Conservation (phyloP, 2,329 filamentous ascomycete species). For the Sporothrix schenckii region DNA sequence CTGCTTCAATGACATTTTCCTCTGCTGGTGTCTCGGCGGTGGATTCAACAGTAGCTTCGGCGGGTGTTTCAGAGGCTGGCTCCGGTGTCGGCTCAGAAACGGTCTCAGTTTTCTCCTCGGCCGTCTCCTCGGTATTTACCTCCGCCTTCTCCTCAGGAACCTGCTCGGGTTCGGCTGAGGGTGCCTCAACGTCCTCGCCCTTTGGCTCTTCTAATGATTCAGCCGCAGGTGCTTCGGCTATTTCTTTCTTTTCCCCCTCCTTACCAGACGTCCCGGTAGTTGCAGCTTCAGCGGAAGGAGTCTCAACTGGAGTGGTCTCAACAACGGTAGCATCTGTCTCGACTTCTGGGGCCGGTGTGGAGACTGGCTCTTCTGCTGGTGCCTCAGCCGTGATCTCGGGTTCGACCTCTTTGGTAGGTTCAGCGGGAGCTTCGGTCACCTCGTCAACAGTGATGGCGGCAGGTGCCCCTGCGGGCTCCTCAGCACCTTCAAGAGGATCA, state of each 20-base stretch:
- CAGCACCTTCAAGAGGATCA: background rate
- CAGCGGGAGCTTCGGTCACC: background rate
- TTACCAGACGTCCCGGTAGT: background rate
- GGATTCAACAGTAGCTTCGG: background rate
- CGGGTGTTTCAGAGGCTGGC: background rate
- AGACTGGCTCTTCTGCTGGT: background rate
- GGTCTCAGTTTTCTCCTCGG: background rate
- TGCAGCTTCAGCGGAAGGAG: background rate
- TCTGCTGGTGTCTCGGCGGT: background rate
- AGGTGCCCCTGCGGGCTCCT: background rate
- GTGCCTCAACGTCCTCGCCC: background rate
- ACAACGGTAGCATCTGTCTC: background rate
- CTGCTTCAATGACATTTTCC: background rate
- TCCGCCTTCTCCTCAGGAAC: background rate
- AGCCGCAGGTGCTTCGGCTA: background rate
- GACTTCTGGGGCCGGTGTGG: background rate
- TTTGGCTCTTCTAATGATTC: background rate
- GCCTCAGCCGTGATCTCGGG: constrained; percentile 22
- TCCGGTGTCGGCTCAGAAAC: background rate
- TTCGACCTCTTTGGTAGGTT: background rate
- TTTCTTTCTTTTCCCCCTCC: background rate
- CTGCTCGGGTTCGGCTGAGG: background rate
- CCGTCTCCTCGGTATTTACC: background rate
- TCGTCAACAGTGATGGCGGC: background rate
- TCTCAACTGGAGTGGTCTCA: background rate